These are phyloP conservation scores for Ulmus americana DNA, from an alignment of 331 rosid genomes.

Conservation along the genomic window DNA sequence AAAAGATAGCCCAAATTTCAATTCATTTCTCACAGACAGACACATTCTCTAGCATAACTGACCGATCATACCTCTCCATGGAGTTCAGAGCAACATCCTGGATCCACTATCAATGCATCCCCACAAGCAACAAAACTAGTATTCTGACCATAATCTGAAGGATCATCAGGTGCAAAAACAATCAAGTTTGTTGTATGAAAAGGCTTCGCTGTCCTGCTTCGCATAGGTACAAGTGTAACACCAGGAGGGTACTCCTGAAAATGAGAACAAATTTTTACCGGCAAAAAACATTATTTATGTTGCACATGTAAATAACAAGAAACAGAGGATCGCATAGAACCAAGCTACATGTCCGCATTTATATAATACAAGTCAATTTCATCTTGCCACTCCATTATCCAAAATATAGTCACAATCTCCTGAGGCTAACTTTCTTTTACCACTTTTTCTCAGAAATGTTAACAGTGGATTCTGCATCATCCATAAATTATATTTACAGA, in stretches of 20 bases:
- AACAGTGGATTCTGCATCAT: neutral
- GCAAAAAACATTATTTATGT: conserved; percentile 8
- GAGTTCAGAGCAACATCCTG: conserved; percentile 65
- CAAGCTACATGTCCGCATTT: conserved; percentile 1
- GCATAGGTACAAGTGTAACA: conserved; percentile 59
- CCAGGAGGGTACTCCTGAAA: conserved; percentile 83
- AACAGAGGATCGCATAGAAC: neutral
- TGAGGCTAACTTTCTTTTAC: neutral
- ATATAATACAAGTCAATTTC: neutral
- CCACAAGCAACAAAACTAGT: conserved; percentile 47
- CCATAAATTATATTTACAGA: neutral
- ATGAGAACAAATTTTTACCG: conserved; percentile 9
- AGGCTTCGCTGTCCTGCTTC: conserved; percentile 68
- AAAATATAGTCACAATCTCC: neutral
- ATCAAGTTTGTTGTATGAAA: conserved; percentile 70
- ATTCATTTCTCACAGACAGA: conserved; percentile 3
- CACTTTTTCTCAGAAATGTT: neutral
- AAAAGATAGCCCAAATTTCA: neutral
- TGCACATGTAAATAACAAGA: conserved; percentile 5
- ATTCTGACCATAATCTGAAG: conserved; percentile 28
- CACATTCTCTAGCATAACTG: neutral
- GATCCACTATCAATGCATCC: conserved; percentile 86
- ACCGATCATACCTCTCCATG: conserved; percentile 55
- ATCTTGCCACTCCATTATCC: neutral
- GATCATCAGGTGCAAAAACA: conserved; percentile 57